phyloP scores from a whole-genome alignment of 148 eudicot genomes.

The Cornus florida region DNA sequence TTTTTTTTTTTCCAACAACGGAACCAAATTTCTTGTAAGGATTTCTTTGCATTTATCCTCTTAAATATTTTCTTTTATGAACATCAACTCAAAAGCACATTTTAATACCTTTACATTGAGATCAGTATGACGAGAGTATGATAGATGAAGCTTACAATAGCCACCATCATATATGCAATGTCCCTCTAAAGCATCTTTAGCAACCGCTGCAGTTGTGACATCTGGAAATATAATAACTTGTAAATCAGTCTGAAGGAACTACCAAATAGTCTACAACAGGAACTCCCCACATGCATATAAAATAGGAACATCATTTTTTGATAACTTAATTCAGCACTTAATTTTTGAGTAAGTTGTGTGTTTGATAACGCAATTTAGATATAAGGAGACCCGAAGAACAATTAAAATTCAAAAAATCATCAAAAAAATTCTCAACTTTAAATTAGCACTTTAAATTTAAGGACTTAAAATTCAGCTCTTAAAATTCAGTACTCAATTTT shows the following conservation, averaged over 20 bases:
- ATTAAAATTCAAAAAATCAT: too few relatives aligned
- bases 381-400: too few relatives aligned
- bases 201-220: constrained; percentile 63
- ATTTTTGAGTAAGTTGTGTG: too few relatives aligned
- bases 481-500: too few relatives aligned
- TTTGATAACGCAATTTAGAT: too few relatives aligned
- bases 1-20: not conserved
- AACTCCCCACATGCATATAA: not conserved
- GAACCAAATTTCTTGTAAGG: constrained; percentile 3
- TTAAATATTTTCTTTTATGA: constrained; percentile 14
- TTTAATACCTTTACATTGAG: constrained; percentile 81
- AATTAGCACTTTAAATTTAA: too few relatives aligned
- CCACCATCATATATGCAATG: constrained; percentile 97
- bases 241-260: not conserved
- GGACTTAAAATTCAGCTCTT: too few relatives aligned
- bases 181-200: constrained; percentile 78
- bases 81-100: constrained; percentile 34
- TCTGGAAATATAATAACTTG: constrained; percentile 34
- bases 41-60: constrained; percentile 14
- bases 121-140: constrained; percentile 97
- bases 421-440: too few relatives aligned
- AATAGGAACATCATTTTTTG: not conserved
- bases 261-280: not conserved
- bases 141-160: constrained; percentile 95
- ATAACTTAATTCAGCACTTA: too few relatives aligned